phyloP scores from a whole-genome alignment of 192 early-diverging fungal species.

The Neocallimastix lanati region DNA sequence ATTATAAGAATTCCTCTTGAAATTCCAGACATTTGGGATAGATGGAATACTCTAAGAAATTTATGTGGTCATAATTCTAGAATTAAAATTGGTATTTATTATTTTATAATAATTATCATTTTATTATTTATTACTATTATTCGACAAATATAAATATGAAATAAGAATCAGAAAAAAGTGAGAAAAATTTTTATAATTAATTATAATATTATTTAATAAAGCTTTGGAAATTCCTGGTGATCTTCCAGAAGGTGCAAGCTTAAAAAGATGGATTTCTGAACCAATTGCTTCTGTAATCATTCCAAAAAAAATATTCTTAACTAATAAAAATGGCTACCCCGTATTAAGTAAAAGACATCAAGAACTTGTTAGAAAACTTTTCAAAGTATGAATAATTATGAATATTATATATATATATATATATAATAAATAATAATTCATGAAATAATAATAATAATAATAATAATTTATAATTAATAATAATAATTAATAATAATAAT shows the following conservation, averaged over 20 bases:
- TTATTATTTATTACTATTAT: neutral
- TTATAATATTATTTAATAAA: constrained; percentile 11
- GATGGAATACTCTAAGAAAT: constrained; percentile 62
- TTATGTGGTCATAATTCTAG: constrained; percentile 49
- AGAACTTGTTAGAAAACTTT: constrained; percentile 29
- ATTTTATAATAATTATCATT: neutral
- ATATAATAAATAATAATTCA: too few relatives aligned
- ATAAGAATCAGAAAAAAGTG: too few relatives aligned
- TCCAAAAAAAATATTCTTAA: constrained; percentile 49
- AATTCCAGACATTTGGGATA: constrained; percentile 34
- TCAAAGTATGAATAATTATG: neutral
- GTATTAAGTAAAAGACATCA: constrained; percentile 71
- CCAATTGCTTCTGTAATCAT: constrained; percentile 64
- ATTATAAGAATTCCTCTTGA: constrained; percentile 25
- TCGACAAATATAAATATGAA: neutral
- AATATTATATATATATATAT: too few relatives aligned
- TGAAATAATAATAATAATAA: neutral
- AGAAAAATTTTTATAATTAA: too few relatives aligned
- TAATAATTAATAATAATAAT: neutral
- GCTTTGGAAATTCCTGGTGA: constrained; percentile 36
- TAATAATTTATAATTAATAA: neutral
- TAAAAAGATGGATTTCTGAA: constrained; percentile 68
- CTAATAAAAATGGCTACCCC: constrained; percentile 68
- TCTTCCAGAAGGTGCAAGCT: constrained; percentile 19
- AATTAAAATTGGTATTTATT: constrained; percentile 26